Evolutionary conservation across 129 eudicot genomes (phyloP), one percentile per base, ranked within the genome.

Genomic region (Lactuca sativa): DNA sequence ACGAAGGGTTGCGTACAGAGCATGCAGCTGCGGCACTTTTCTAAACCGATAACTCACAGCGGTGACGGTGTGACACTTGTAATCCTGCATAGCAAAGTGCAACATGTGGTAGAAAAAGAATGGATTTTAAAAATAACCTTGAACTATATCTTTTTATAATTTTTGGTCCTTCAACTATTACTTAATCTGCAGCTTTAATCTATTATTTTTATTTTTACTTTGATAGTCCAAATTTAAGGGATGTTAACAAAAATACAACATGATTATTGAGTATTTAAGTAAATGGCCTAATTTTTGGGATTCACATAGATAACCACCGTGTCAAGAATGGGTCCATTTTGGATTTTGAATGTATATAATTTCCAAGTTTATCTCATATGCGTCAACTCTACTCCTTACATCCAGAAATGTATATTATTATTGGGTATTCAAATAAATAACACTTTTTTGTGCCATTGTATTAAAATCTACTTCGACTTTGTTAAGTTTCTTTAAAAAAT

Each of bases 1-100:
- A 67, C 51, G 61, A 44, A 33, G 48, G 49, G 68, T 40, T 69
- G 80, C 62, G 71, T 68, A 75, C 53, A 68, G 64, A 69, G 55
- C 81, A 76, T 76, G 81, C 81, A 76, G 59, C 57, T 72, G 49
- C 18, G 64, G 43, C 12, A 47, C 16, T 9, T 58, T 70, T 57
- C 54, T 72, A 52, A 76, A 43, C 57, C 70, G 71, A 76, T 76
- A 76, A 69, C 64, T 63, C 65, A 76, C 69, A 60, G 62, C 75
- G 69, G 41, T 68, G 75, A 76, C 57, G 61, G 56, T 51, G 70
- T 5, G 2, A 69, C 62, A 59, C 48, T 3, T 47, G 52, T 10
- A 47, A 47, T 47, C 52, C 37, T 37, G 73, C 34, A 51, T 51
- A 36, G 8, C 59, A 52, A 51, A 43, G 60, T 59, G 65, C 49